Evolutionary conservation across 2,329 filamentous ascomycete species (phyloP).

Genomic region (Paecilomyces dactylethromorphus): DNA sequence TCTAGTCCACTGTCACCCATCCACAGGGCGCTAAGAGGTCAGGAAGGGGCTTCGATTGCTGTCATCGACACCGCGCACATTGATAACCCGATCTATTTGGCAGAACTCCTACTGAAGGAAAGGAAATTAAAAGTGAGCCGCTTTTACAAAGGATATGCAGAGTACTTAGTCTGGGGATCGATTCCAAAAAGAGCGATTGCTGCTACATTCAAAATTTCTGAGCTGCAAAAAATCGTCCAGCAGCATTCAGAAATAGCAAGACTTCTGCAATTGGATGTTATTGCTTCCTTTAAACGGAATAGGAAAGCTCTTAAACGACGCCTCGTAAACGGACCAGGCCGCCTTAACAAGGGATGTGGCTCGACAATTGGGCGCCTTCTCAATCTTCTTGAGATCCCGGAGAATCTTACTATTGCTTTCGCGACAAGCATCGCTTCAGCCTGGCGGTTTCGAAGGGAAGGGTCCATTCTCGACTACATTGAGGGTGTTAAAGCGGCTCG

Average conservation of each 20-base stretch:
- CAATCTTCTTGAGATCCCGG: constrained; percentile 12
- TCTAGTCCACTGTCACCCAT: constrained; percentile 19
- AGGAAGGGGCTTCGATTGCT: constrained; percentile 17
- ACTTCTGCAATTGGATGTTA: constrained; percentile 18
- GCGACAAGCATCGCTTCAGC: constrained; percentile 13
- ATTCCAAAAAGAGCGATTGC: constrained; percentile 21
- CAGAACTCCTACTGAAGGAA: constrained; percentile 15
- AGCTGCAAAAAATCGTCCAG: constrained; percentile 12
- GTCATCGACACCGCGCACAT: constrained; percentile 25
- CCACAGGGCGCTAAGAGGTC: constrained; percentile 20
- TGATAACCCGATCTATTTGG: constrained; percentile 17
- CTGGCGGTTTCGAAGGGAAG: constrained; percentile 14
- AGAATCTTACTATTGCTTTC: constrained; percentile 13
- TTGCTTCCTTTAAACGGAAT: constrained; percentile 6
- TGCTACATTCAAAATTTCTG: constrained; percentile 16
- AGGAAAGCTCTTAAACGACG: constrained; percentile 7
- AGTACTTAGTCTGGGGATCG: constrained; percentile 29
- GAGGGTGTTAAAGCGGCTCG: constrained; percentile 5
- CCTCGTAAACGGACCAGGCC: constrained; percentile 6
- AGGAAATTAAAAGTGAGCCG: constrained; percentile 10
- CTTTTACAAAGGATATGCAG: constrained; percentile 13
- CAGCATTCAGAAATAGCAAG: constrained; percentile 12
- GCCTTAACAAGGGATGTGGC: constrained; percentile 13
- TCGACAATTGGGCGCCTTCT: constrained; percentile 16
- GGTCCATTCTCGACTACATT: constrained; percentile 7